Evolutionary conservation across 2,329 filamentous ascomycete genomes (phyloP), one percentile per base, ranked within the genome.

Genomic region (Atkinsonella texensis): DNA sequence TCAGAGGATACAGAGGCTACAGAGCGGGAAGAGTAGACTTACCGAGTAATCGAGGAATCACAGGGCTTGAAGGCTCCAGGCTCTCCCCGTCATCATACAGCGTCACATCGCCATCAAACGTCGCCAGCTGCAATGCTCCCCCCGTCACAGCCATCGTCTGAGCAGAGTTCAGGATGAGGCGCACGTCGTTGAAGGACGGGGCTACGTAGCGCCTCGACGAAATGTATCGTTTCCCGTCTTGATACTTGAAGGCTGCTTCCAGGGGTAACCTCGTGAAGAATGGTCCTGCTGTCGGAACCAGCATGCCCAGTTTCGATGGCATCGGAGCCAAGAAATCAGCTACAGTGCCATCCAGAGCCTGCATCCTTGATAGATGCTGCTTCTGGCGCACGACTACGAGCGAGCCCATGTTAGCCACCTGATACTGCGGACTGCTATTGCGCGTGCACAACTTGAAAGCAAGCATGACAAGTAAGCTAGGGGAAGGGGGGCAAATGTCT

Each of bases 91-190:
- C 87, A 52, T 89, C 86, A 66, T 98, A 98, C 20, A 98, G 76
- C 1, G 93, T 98, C 48, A 98, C 89, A 68, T 98, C 93, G 68
- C 93, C 93, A 67, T 98, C 93, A 65, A 98, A 98, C 0, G 93
- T 98, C 50, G 95, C 84, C 4, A 98, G 77, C 59, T 93, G 83
- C 9, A 96, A 76, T 4, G 81, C 77, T 20, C 85, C 84, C 23
- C 80, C 81, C 15, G 89, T 85, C n/a, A 97, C 80, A 40, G 88
- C 89, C 83, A 96, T 89, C 54, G 91, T 76, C 69, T 98, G 93
- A 17, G 93, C 90, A 40, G 93, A 93, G 70, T 98, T 98, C 59
- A 98, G 80, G 49, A 95, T 85, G 23, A 96, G 76, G 2, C 93
- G 83, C 53, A 98, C 83, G 65, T 98, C 93, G 70, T 98, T 98